Evolutionary conservation across 306 rosid species (phyloP), one percentile per base, ranked within the genome.

Genomic region (Dryas alaskensis): DNA sequence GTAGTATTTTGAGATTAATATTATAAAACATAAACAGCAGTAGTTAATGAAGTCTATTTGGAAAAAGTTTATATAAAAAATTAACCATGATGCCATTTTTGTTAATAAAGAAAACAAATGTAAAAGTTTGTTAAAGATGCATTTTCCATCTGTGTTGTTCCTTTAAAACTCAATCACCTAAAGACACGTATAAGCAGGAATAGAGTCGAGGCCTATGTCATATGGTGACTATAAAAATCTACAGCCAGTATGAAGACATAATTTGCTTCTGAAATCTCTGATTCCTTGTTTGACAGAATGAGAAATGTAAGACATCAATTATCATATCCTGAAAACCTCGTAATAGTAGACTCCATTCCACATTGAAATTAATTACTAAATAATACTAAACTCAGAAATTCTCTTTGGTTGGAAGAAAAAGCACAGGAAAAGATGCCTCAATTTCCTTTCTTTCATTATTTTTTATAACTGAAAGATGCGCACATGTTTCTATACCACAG

Each of bases 1-100:
- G 11, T 14, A 65, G 72, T 76, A 17, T 10, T 53, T 47, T 65
- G 46, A 71, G 49, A 72, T 54, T 78, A 75, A 68, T 19, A 25
- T 10, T 70, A 42, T 55, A 63, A 43, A 50, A 31, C 44, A 65
- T 7, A 1, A 13, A 31, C 19, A 27, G 6, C 17, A 37, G 48
- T 51, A 51, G 27, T 5, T 10, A 54, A n/a, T 45, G n/a, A 19
- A 45, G 25, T 45, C 37, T 45, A 58, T 12, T 16, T 45, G 44
- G 43, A 47, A 27, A 31, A 44, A 7, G 66, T 31, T 67, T 31
- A 25, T 11, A 10, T 25, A 43, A 6, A 10, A 16, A 10, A 27
- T 31, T 27, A 31, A 31, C 45, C 65, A 60, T 25, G 4, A 27
- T 27, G 46, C 10, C 9, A 14, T 48, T 37, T 31, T 37, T 68